Evolutionary conservation across 805 yeast species (phyloP).

Genomic region (Yamadazyma akitaensis): DNA sequence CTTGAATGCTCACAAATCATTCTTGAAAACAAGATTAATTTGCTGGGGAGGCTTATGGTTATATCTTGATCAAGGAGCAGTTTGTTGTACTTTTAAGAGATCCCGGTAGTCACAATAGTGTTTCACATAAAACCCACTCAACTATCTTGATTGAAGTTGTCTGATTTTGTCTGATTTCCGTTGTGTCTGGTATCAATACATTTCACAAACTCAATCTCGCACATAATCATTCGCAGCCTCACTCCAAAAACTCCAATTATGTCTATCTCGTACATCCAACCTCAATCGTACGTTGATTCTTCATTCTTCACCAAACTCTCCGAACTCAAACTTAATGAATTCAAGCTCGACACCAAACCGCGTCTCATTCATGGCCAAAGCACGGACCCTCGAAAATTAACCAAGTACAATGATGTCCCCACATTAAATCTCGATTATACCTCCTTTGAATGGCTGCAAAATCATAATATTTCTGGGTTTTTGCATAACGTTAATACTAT

Average conservation of each 20-base stretch:
- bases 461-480: conserved; percentile 26
- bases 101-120: too few relatives aligned
- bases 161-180: too few relatives aligned
- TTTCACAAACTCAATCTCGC: not conserved
- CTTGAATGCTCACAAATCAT: too few relatives aligned
- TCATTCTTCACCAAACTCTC: conserved; percentile 80
- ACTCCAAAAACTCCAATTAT: not conserved
- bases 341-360: conserved; percentile 56
- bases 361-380: conserved; percentile 44
- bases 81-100: too few relatives aligned
- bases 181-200: too few relatives aligned
- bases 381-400: conserved; percentile 31
- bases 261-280: conserved; percentile 36
- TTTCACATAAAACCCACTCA: too few relatives aligned
- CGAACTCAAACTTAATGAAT: conserved; percentile 66
- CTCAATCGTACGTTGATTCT: conserved; percentile 77
- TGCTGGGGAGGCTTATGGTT: too few relatives aligned
- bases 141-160: too few relatives aligned
- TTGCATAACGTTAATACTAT: conserved; percentile 70
- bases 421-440: conserved; percentile 31
- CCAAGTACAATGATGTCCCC: conserved; percentile 34
- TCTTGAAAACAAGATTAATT: too few relatives aligned
- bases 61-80: too few relatives aligned
- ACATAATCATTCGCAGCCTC: not conserved
- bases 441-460: conserved; percentile 21